These are phyloP conservation scores for Chlorella sp. DNA, from an alignment of 139 green algal genomes.

Conservation along the genomic window DNA sequence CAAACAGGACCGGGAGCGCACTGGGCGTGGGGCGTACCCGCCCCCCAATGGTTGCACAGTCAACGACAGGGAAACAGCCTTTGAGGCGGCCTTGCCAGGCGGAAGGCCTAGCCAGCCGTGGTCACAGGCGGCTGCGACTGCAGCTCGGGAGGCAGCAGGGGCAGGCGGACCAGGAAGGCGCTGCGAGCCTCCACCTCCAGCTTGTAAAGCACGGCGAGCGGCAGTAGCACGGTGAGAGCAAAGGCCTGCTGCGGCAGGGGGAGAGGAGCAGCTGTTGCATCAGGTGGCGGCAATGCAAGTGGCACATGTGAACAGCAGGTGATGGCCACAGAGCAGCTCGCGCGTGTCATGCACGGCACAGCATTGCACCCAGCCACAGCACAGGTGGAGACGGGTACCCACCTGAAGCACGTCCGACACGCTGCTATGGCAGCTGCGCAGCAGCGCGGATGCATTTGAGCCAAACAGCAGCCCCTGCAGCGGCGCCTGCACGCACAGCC, in stretches of 20 bases:
- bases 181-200: background rate
- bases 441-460: background rate
- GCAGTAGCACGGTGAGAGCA: background rate
- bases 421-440: background rate
- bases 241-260: background rate
- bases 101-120: background rate
- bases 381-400: too few relatives aligned
- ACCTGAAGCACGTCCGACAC: background rate
- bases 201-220: background rate
- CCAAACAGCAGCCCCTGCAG: conserved; percentile 5
- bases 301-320: background rate
- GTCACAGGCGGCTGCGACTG: too few relatives aligned
- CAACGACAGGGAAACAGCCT: too few relatives aligned
- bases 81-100: too few relatives aligned
- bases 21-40: too few relatives aligned
- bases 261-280: background rate
- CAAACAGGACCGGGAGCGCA: too few relatives aligned
- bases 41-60: too few relatives aligned
- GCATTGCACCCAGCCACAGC: too few relatives aligned
- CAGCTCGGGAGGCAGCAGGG: background rate
- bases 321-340: background rate
- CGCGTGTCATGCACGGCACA: too few relatives aligned
- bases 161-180: background rate
- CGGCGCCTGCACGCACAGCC: background rate
- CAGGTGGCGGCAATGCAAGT: background rate